Evolutionary conservation across 345 rosid species (phyloP), one percentile per base, ranked within the genome.

Genomic region (Melaleuca quinquenervia): DNA sequence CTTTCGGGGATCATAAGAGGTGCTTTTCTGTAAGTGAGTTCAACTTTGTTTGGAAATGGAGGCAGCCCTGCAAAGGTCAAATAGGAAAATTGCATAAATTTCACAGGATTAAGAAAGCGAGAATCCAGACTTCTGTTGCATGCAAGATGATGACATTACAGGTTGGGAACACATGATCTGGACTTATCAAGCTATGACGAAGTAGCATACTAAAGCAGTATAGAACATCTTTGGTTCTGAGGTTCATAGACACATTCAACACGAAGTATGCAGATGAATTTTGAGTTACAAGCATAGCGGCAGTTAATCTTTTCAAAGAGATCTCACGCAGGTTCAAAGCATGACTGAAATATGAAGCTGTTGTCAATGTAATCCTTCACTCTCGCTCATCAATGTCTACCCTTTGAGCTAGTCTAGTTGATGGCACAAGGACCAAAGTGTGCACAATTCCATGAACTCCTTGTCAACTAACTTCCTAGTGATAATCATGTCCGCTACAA

Each of bases 1-100:
- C 76, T 92, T 89, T 91, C 91, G 1, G 97, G 97, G 87, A 95
- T 90, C 26, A 85, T 16, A 32, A 94, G 89, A 14, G 96, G 96
- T 52, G 85, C 85, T 89, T 64, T 88, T 86, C 95, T 89, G 88
- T 96, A 88, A 74, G 93, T 86, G 56, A 93, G 91, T 84, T 91
- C 86, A 88, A 97, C 91, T 91, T 89, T 89, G 89, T 94, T 96
- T 6, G 90, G 21, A 83, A 96, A 94, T 58, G 88, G 85, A 80
- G 86, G 84, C 56, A 75, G 11, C 89, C 91, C 98, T 96, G 91
- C 89, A 88, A 75, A 56, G 21, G 56, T 52, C 76, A 74, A 76
- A 86, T 52, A 78, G 54, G 29, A 55, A 53, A 86, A 29, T 85
- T 60, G 55, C 83, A 91, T 70, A 7, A 85, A 53, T 48, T 58